Evolutionary conservation across 768 basidiomycete species (phyloP).

Genomic region (Tulasnella sp.): DNA sequence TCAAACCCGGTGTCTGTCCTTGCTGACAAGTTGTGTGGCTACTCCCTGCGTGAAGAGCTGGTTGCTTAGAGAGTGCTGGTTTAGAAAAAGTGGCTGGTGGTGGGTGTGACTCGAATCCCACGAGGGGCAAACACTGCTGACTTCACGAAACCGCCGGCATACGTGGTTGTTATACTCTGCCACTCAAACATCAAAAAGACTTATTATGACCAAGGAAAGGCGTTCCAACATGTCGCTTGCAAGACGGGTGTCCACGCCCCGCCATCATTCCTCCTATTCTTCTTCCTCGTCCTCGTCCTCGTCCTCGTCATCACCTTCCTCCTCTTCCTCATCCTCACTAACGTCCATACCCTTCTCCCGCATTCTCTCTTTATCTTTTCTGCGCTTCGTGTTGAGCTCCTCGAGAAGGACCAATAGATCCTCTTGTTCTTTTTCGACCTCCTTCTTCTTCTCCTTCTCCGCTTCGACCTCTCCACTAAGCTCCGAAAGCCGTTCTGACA

Average conservation of each 20-base stretch:
- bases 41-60: background rate
- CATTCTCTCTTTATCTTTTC: conserved; percentile 76
- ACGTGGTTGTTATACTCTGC: background rate
- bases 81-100: background rate
- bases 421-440: conserved; percentile 94
- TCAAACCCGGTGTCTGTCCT: background rate
- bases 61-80: background rate
- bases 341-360: conserved; percentile 74
- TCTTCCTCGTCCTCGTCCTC: conserved; percentile 36
- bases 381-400: conserved; percentile 81
- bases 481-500: conserved; percentile 38
- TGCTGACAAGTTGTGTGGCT: background rate
- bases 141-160: background rate
- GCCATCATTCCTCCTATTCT: background rate
- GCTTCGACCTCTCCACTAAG: conserved; percentile 42
- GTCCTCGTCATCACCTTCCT: conserved; percentile 65
- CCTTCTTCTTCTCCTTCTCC: conserved; percentile 63
- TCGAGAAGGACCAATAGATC: conserved; percentile 90
- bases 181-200: background rate
- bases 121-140: background rate
- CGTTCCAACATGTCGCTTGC: background rate
- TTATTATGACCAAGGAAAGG: background rate
- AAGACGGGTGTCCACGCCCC: too few relatives aligned
- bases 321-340: conserved; percentile 72
- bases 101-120: background rate